phyloP scores from a whole-genome alignment of 164 flowering plant genomes.

The Sextonia rubra region DNA sequence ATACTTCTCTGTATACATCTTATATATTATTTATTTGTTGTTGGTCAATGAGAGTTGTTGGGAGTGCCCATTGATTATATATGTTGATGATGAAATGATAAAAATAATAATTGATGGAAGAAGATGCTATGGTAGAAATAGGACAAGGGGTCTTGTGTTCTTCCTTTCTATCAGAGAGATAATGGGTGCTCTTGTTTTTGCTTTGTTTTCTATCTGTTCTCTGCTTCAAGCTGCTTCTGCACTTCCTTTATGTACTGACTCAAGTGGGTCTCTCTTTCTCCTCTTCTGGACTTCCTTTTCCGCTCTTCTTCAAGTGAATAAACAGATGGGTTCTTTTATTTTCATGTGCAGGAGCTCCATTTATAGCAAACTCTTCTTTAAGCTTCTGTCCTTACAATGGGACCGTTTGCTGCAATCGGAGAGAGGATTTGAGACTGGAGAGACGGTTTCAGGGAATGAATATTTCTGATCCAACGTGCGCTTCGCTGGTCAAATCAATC shows the following conservation, averaged over 20 bases:
- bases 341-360: slow-evolving; percentile 48
- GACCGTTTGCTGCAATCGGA: slow-evolving; percentile 55
- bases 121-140: neutral
- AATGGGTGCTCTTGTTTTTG: slow-evolving; percentile 2
- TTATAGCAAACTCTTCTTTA: slow-evolving; percentile 33
- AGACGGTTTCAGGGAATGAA: slow-evolving; percentile 60
- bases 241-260: slow-evolving; percentile 56
- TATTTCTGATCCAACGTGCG: slow-evolving; percentile 60
- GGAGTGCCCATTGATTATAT: no score
- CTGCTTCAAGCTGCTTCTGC: slow-evolving; percentile 36
- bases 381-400: slow-evolving; percentile 72
- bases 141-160: neutral
- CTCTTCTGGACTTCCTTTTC: neutral
- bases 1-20: no score
- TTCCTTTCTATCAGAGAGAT: neutral
- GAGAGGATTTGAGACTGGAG: slow-evolving; percentile 29
- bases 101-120: neutral
- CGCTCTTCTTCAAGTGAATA: neutral
- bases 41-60: no score
- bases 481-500: slow-evolving; percentile 66
- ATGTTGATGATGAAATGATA: neutral
- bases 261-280: slow-evolving; percentile 44
- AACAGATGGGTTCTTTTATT: neutral
- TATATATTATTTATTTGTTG: no score
- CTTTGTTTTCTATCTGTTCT: slow-evolving; percentile 19